Evolutionary conservation across 345 rosid species (phyloP).

Genomic region (Noccaea caerulescens): DNA sequence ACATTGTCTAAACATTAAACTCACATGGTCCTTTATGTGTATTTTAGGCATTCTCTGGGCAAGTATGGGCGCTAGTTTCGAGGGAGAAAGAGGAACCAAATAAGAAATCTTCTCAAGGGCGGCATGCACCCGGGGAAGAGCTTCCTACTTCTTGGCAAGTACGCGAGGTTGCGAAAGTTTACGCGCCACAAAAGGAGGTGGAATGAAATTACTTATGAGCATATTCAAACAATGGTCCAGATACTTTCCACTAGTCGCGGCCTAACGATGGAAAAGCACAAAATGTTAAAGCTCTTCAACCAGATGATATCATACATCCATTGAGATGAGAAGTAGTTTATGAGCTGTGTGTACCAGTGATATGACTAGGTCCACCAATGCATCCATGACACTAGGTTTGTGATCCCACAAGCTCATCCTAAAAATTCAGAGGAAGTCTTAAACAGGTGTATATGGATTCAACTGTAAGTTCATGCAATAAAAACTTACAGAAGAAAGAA

Average conservation of each 20-base stretch:
- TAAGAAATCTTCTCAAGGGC: constrained; percentile 57
- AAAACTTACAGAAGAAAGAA: constrained; percentile 64
- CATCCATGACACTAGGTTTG: constrained; percentile 68
- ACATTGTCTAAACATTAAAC: constrained; percentile 26
- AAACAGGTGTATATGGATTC: neutral
- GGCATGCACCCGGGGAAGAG: constrained; percentile 65
- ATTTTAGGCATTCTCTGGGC: constrained; percentile 57
- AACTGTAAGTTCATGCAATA: neutral
- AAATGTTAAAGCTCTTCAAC: neutral
- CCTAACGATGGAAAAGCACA: constrained; percentile 48
- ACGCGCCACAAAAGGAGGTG: constrained; percentile 51
- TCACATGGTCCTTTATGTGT: constrained; percentile 51
- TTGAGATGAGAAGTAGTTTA: neutral
- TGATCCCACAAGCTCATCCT: constrained; percentile 75
- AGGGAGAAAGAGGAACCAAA: constrained; percentile 75
- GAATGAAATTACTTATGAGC: constrained; percentile 66
- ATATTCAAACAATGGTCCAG: constrained; percentile 60
- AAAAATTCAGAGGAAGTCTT: constrained; percentile 35
- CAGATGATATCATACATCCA: neutral
- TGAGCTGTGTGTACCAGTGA: constrained; percentile 53
- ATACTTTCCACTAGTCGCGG: constrained; percentile 65
- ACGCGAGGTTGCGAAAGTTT: constrained; percentile 46
- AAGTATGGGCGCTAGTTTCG: constrained; percentile 56
- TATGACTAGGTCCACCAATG: constrained; percentile 58
- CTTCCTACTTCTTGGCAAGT: constrained; percentile 54